Conservation (phyloP, 106 monocot species). For the Apostasia shenzhenica region DNA sequence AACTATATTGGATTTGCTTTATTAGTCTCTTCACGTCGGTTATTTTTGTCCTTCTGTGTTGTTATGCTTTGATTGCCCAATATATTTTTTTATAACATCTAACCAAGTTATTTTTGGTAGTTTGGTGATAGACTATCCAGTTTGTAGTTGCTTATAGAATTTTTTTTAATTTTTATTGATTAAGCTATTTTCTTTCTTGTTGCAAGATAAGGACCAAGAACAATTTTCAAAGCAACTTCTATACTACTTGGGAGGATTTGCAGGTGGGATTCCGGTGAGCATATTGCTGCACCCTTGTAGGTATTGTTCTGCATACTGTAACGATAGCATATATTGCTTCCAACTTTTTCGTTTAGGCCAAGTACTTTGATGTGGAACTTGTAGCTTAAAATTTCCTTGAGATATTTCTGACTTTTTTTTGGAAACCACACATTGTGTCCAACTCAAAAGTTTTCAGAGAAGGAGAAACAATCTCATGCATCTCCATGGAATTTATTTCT, state of each 20-base stretch:
- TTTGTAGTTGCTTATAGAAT: not conserved
- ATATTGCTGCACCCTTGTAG: conserved; percentile 84
- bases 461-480: too few species aligned
- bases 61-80: not conserved
- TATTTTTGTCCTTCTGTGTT: too few species aligned
- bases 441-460: too few species aligned
- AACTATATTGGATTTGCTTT: too few species aligned
- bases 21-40: too few species aligned
- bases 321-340: not conserved
- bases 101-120: not conserved
- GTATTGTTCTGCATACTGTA: conserved; percentile 51
- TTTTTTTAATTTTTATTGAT: not conserved
- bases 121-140: too few species aligned
- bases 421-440: too few species aligned
- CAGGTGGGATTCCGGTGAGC: conserved; percentile 99
- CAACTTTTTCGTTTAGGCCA: not conserved
- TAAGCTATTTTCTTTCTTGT: conserved; percentile 8
- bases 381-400: too few species aligned
- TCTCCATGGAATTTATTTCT: too few species aligned
- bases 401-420: too few species aligned
- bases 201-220: conserved; percentile 90
- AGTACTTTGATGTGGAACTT: not conserved
- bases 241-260: conserved; percentile 85
- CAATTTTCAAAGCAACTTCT: conserved; percentile 89
- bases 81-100: not conserved